Base-by-base conservation (phyloP, 306 rosid genomes). In the Malus sylvestris region DNA sequence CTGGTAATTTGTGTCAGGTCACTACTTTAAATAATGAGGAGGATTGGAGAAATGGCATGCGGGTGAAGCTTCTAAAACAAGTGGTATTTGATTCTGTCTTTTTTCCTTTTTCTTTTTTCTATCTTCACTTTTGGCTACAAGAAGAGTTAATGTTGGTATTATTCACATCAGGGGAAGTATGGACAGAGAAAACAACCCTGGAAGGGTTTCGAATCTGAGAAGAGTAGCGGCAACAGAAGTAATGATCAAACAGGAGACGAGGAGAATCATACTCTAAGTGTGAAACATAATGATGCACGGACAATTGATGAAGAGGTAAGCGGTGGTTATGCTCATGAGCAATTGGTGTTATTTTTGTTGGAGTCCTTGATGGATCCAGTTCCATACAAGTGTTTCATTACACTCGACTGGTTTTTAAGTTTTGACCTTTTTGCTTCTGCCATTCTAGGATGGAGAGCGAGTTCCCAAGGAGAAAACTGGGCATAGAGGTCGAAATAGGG, bases 41-140 rank as follows among this genome's bases (percentile, higher is more conserved):
- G 82, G 98, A 96, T 82, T 96, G 99, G 99, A 89, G 99, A 84
- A 91, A 86, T 85, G 94, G 99, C 87, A 81, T 96, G 98, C 90
- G 82, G 22, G 99, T 96, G 84, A 96, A 96, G 90, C 82, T 83
- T 80, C 90, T 96, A 74, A 91, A 89, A 78, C 85, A 62, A 73
- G 76, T 72, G 98, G 99, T 96, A 72, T 61, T 63, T 76, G 62
- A 25, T 63, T 44, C n/a, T 22, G 52, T 16, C 29, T 2, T 5
- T 40, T 10, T 38, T 72, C 46, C 10, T 78, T 29, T 10, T 8
- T 44, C 0, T 23, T 72, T 72, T 64, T 15, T 75, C 30, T 52
- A 33, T 57, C 52, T 82, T 40, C 61, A 12, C 27, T 38, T 49
- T 29, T 78, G 29, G 15, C 71, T 22, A 76, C 60, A 65, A 67